Evolutionary conservation across 2,329 filamentous ascomycete genomes (phyloP), one percentile per base, ranked within the genome.

Genomic region (Aspergillus bombycis): DNA sequence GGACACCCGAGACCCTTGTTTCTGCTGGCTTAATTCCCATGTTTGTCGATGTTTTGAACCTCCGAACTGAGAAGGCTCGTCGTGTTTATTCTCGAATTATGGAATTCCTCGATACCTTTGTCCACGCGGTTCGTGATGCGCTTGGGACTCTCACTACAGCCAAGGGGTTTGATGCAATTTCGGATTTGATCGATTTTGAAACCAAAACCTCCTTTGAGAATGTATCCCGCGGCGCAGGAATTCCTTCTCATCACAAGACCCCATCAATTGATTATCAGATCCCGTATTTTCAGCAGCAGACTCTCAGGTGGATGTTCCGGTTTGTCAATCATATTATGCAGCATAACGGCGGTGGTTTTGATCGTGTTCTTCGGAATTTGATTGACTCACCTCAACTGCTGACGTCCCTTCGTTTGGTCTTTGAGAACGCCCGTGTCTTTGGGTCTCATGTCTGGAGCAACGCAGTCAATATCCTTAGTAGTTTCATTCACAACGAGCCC

Each of bases 401-500:
- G 53, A 86, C 84, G 26, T 92, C 91, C 62, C 84, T 99, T 57
- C 89, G 92, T 60, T 85, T 89, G 43, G 92, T 99, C 53, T 91
- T 97, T 67, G 88, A 90, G 67, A 91, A 96, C 71, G 89, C 91
- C 43, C 83, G 83, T 58, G 84, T 89, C 43, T 99, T 94, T 75
- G 95, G 95, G 14, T 95, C 94, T 2, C 90, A 95, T 63, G 93
- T 98, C 6, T 99, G 95, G 95, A 97, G 93, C 56, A 94, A 94
- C 75, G 91, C 93, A 8, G 92, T 97, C 65, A 94, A 90, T 60
- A 94, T 97, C 62, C 83, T 99, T 57, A 95, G 92, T 74, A 94
- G 93, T 71, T 99, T 99, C 78, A 96, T 99, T 71, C 96, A 99
- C 79, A 97, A 98, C 74, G 95, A 99, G 73, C 95, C 95, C 0